phyloP scores from a whole-genome alignment of 768 basidiomycete species.

The Wakefieldia striispora region DNA sequence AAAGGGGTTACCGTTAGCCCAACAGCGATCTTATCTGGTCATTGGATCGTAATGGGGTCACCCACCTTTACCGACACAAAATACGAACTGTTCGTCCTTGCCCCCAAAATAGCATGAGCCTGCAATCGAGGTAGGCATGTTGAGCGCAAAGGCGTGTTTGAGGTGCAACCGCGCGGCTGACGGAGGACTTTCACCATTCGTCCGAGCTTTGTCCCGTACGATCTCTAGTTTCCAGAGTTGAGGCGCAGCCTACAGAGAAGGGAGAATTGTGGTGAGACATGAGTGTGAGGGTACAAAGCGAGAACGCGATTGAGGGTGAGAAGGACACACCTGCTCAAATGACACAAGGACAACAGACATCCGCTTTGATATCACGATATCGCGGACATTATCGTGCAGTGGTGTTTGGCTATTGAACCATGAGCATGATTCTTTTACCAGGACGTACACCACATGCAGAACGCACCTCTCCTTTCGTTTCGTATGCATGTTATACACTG shows the following conservation, averaged over 20 bases:
- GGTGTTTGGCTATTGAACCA: constrained; percentile 43
- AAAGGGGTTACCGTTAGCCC: background rate
- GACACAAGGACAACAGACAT: constrained; percentile 43
- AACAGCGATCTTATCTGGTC: background rate
- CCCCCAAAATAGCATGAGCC: constrained; percentile 83
- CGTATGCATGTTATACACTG: constrained; percentile 49
- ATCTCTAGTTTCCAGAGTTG: constrained; percentile 73
- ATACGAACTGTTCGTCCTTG: constrained; percentile 71
- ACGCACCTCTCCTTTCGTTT: constrained; percentile 46
- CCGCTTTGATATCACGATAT: constrained; percentile 45
- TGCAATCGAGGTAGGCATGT: constrained; percentile 63
- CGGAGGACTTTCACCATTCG: constrained; percentile 21
- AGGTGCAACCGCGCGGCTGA: constrained; percentile 27
- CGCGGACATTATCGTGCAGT: constrained; percentile 50
- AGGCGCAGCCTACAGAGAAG: constrained; percentile 52
- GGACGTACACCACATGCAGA: too few species aligned
- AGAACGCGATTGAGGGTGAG: background rate
- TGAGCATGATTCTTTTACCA: background rate
- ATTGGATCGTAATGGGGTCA: background rate
- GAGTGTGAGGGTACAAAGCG: background rate
- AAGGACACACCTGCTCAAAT: constrained; percentile 24
- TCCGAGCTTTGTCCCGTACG: constrained; percentile 47
- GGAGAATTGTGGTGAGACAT: background rate
- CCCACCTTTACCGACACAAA: constrained; percentile 75
- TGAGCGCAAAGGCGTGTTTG: constrained; percentile 69